Evolutionary conservation across 176 grass and related monocot species (phyloP).

Genomic region (Zoysia japonica): DNA sequence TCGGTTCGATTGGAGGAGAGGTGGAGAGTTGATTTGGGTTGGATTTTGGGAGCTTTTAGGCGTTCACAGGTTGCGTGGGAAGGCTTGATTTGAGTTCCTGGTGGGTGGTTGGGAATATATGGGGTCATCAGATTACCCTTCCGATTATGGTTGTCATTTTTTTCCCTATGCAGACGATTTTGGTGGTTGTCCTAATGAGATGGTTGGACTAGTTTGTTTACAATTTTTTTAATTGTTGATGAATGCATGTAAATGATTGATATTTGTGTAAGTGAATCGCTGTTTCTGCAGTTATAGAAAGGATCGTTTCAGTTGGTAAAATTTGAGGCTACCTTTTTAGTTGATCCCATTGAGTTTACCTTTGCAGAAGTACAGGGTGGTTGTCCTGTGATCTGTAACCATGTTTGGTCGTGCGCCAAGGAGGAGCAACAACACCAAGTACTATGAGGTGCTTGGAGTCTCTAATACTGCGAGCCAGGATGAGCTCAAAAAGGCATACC

Average conservation of each 20-base stretch:
- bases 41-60: not conserved
- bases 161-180: not conserved
- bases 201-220: not conserved
- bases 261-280: not conserved
- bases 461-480: constrained; percentile 60
- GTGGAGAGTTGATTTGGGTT: not conserved
- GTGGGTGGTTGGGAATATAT: constrained; percentile 3
- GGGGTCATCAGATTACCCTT: not conserved
- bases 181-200: not conserved
- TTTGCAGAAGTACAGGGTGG: not conserved
- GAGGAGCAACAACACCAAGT: constrained; percentile 65
- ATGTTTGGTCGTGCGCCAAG: constrained; percentile 69
- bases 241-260: not conserved
- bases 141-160: not conserved
- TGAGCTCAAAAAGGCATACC: constrained; percentile 73
- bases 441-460: constrained; percentile 76
- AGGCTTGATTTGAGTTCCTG: not conserved
- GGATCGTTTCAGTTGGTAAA: not conserved
- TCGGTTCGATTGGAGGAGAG: constrained; percentile 6
- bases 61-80: not conserved
- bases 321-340: not conserved
- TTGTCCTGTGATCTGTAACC: constrained; percentile 29
- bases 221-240: not conserved
- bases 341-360: not conserved
- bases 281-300: not conserved